Base-by-base conservation (phyloP, 768 basidiomycete species). In the Hygrophoropsis aurantiaca region DNA sequence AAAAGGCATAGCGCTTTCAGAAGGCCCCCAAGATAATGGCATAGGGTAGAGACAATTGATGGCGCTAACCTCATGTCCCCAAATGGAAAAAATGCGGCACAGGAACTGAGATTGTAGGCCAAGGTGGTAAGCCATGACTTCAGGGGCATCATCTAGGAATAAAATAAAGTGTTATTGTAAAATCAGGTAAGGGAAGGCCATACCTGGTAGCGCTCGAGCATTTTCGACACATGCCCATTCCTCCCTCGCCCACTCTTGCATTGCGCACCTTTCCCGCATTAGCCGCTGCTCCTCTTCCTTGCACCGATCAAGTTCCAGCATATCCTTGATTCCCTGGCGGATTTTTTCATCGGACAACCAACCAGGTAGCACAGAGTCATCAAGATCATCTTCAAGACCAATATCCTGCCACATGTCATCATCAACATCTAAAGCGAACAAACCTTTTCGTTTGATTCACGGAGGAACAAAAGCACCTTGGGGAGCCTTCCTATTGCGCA, bases 351-450 rank as follows among this genome's bases (percentile, higher is more conserved):
- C 49, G 4, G 36, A 23, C 5, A 59, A 33, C 60, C 58, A 59
- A 8, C 18, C 39, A 21, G 60, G 59, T 4, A 45, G 50, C 3
- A 4, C 27, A n/a, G n/a, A n/a, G 1, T 36, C 43, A 20, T 38
- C 44, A 10, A 18, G 5, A 41, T 60, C 52, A 13, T 64, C 58
- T 36, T 51, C 56, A 16, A 70, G 50, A 1, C 64, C 65, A 46
- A 58, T 20, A 40, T 68, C 61, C 36, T 66, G 58, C 69, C 69
- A 71, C 7, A 70, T 65, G 11, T 52, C 51, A 52, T 66, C 62
- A 53, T 69, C 67, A 19, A 71, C 64, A 53, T 70, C 64, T 4
- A 72, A 52, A 2, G 50, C 40, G 38, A 62, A 72, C 5, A 72
- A 38, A 5, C 53, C 49, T 7, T 56, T 39, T 2, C 18, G 23